phyloP scores from a whole-genome alignment of 768 basidiomycete genomes.

The Boletellus emodensis region DNA sequence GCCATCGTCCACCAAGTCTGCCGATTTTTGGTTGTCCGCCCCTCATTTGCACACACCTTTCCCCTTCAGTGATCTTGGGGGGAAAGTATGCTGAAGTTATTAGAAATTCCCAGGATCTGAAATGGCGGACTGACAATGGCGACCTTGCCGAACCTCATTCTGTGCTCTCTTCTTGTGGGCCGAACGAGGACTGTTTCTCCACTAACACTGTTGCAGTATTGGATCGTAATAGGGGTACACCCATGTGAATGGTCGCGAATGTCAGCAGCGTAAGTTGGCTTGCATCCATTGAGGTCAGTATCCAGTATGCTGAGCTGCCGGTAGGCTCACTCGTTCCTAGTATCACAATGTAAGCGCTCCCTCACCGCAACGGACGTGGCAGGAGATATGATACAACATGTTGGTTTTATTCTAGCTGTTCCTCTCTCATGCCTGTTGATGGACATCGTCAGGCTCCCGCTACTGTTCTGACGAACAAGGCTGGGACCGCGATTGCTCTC shows the following conservation, averaged over 20 bases:
- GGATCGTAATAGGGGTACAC: conserved; percentile 10
- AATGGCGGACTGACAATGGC: conserved; percentile 1
- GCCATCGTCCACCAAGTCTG: conserved; percentile 1
- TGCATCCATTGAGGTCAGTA: not conserved
- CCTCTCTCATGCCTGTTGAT: not conserved
- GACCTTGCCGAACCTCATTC: conserved; percentile 9
- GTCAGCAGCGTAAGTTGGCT: conserved; percentile 24
- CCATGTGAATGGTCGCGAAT: conserved; percentile 25
- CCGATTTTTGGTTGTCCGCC: conserved; percentile 13
- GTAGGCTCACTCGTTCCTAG: conserved; percentile 5
- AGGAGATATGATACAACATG: conserved; percentile 18
- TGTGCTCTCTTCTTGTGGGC: conserved; percentile 1
- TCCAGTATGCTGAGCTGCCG: too few species aligned
- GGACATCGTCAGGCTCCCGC: conserved; percentile 6
- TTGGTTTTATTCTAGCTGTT: conserved; percentile 4
- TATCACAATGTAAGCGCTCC: conserved; percentile 16
- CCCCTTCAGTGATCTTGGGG: conserved; percentile 1
- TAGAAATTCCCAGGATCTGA: conserved; percentile 2
- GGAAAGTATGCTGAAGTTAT: conserved; percentile 4
- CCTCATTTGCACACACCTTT: conserved; percentile 17
- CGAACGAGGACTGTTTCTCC: conserved; percentile 7
- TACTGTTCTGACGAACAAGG: conserved; percentile 15
- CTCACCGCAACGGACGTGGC: conserved; percentile 17
- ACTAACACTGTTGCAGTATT: conserved; percentile 25
- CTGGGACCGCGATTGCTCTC: conserved; percentile 16